Evolutionary conservation across 805 yeast species (phyloP), one percentile per base, ranked within the genome.

Genomic region (Tanozyma kutaoensis): DNA sequence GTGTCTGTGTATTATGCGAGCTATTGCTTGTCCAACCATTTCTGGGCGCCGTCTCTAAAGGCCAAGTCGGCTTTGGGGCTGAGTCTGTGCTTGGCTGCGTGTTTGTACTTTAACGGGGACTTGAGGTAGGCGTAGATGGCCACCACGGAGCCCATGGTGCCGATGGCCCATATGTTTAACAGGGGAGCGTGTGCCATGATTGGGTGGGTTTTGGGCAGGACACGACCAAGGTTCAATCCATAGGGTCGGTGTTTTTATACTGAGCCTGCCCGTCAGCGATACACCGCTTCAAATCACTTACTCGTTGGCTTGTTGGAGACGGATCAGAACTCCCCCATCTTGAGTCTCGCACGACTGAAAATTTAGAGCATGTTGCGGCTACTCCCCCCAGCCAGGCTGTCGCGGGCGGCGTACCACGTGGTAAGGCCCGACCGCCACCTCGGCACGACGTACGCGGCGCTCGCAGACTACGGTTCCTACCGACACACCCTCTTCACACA

Each of bases 11-110:
- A 8, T 10, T 17, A 17, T 17, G 20, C 20, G 8, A 17, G 20
- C 10, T 17, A 22, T 42, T 34, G 32, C n/a, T 35, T 34, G 24
- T 59, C 61, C 31, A 59, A 48, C 66, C 66, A 59, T 37, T 55
- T 50, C 31, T 53, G 55, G 25, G 65, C 57, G 27, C 60, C 58
- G 35, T 50, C 56, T 52, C 66, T 59, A 62, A 63, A 59, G 12
- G 66, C 62, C 35, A 58, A 52, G 33, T 59, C 66, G 25, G 65
- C 65, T 44, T 59, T 59, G 20, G 66, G 66, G 36, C 61, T 55
- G 29, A 58, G 37, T 45, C 63, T 54, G 44, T 53, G 57, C 34
- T 58, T 63, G 24, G 49, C 38, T 19, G 53, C 52, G 52, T 52
- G 57, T 35, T 48, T 46, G 44, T 59, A 55, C 34, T 59, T 59